Evolutionary conservation across 164 flowering plant genomes (phyloP).

Genomic region (Magnolia changhungtana): DNA sequence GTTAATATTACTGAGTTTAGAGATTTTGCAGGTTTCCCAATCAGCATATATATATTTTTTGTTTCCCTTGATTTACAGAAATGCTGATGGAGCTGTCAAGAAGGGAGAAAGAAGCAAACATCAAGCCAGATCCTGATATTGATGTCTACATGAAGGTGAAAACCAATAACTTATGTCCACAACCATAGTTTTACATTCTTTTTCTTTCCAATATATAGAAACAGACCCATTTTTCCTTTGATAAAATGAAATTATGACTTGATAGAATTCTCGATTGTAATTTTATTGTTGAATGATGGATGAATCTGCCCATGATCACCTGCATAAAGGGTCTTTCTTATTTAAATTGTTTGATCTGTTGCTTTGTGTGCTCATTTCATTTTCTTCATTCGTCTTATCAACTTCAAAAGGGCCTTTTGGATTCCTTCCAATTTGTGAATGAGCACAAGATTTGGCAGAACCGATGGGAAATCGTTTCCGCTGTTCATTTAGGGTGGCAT

Average conservation of each 20-base stretch:
- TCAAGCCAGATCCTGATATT: conserved; percentile 67
- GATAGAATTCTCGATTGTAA: neutral
- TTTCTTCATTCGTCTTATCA: too few relatives aligned
- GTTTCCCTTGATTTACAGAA: conserved; percentile 27
- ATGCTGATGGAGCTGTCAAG: conserved; percentile 63
- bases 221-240: neutral
- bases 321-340: too few relatives aligned
- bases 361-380: too few relatives aligned
- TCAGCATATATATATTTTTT: neutral
- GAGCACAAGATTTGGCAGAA: too few relatives aligned
- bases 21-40: neutral
- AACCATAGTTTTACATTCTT: neutral
- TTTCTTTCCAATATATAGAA: neutral
- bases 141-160: conserved; percentile 76
- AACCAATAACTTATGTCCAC: neutral
- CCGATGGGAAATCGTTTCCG: too few relatives aligned
- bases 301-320: too few relatives aligned
- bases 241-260: neutral
- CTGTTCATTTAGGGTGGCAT: too few relatives aligned
- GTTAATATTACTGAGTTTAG: neutral
- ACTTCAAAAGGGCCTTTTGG: too few relatives aligned
- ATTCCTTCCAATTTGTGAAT: too few relatives aligned
- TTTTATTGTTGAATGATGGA: too few relatives aligned
- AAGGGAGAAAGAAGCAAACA: conserved; percentile 63
- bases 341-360: too few relatives aligned